These are phyloP conservation scores for Tolypocladium nubicola DNA, from an alignment of 2,329 filamentous ascomycete genomes.

Conservation along the genomic window DNA sequence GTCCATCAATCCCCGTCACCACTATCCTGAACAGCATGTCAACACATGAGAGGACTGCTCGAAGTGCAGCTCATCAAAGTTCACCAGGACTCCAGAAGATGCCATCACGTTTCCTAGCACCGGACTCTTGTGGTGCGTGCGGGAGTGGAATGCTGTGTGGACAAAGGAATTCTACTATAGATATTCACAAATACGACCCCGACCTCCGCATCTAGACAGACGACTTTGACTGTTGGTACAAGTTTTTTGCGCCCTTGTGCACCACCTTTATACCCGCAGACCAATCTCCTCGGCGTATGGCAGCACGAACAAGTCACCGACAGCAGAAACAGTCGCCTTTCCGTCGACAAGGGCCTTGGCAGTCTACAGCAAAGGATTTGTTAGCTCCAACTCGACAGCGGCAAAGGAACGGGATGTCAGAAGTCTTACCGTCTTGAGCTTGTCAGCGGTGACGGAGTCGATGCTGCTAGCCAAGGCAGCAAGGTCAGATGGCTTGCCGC, in stretches of 20 bases:
- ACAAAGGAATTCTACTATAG: constrained; percentile 31
- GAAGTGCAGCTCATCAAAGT: too few species aligned
- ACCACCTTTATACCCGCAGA: constrained; percentile 68
- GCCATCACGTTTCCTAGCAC: not conserved
- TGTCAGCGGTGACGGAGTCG: constrained; percentile 70
- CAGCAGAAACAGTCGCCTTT: constrained; percentile 80
- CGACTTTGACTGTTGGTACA: constrained; percentile 33
- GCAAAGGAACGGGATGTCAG: constrained; percentile 6
- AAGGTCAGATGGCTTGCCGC: constrained; percentile 74
- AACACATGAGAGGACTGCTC: not conserved
- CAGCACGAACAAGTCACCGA: constrained; percentile 84
- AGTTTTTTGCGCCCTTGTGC: constrained; percentile 15
- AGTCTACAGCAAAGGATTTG: constrained; percentile 41
- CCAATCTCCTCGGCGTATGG: constrained; percentile 93
- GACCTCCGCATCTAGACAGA: constrained; percentile 27
- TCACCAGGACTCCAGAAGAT: not conserved
- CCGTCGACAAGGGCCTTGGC: constrained; percentile 79
- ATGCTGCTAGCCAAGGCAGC: constrained; percentile 69
- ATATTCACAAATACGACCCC: constrained; percentile 31
- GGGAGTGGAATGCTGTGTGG: constrained; percentile 7
- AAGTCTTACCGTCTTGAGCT: constrained; percentile 70
- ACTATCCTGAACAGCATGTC: not conserved
- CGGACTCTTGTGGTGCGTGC: not conserved
- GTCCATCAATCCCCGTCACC: not conserved
- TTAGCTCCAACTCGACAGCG: constrained; percentile 12